phyloP scores from a whole-genome alignment of 2,329 filamentous ascomycete species.

The Fusarium algeriense region DNA sequence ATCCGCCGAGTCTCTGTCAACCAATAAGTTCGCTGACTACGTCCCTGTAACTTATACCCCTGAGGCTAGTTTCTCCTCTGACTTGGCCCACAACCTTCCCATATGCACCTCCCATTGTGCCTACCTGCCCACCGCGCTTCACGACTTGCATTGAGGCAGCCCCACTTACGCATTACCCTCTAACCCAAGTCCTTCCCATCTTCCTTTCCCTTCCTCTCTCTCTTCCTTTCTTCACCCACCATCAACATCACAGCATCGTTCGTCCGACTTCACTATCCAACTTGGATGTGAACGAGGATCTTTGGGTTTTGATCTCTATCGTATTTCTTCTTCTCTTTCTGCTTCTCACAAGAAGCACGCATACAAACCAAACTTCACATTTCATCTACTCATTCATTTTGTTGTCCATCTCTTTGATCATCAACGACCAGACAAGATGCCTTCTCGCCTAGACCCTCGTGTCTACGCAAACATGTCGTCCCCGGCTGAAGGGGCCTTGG shows the following conservation, averaged over 20 bases:
- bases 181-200: constrained; percentile 19
- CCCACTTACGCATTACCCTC: constrained; percentile 11
- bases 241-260: constrained; percentile 21
- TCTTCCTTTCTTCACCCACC: constrained; percentile 18
- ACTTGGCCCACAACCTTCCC: constrained; percentile 7
- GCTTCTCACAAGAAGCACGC: constrained; percentile 18
- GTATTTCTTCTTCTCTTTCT: constrained; percentile 24
- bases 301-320: constrained; percentile 35
- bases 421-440: constrained; percentile 48
- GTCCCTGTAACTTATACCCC: constrained; percentile 14
- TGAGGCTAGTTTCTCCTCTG: constrained; percentile 3
- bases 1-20: background rate
- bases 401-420: constrained; percentile 15
- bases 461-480: constrained; percentile 60
- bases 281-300: constrained; percentile 23
- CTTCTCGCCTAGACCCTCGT: constrained; percentile 56
- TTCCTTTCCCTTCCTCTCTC: constrained; percentile 1
- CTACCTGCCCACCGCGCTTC: background rate
- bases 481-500: constrained; percentile 64
- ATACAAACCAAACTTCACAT: constrained; percentile 11
- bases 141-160: constrained; percentile 2
- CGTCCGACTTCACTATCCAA: constrained; percentile 17
- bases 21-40: background rate
- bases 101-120: constrained; percentile 25
- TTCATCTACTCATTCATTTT: constrained; percentile 32